Evolutionary conservation across 352 stramenopile species (phyloP), one percentile per base, ranked within the genome.

Genomic region (Pythium rishiriense): DNA sequence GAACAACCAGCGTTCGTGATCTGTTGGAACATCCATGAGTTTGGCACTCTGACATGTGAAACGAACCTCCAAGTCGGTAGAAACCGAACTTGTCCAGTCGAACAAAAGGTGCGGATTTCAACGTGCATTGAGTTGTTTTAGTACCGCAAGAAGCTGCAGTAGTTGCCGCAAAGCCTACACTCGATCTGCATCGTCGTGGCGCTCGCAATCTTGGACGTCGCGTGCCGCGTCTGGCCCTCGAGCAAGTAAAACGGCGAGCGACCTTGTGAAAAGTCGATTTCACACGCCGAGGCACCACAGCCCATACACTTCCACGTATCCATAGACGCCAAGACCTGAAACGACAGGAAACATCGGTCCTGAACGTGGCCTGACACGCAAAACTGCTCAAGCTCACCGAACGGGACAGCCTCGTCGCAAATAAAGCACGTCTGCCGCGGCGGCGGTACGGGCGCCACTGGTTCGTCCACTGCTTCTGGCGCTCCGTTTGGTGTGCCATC

Each of bases 241-340:
- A 90, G 72, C 60, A 91, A 72, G 73, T 90, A 93, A 68, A 91
- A 93, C 39, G 84, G 79, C 24, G 64, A 65, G 41, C 26, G 51
- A 22, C 72, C 74, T 19, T 56, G 53, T 1, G 69, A 74, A 56
- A 77, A 74, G 45, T 86, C 71, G 28, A 88, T 75, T 64, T 87
- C 78, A 39, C 76, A 78, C 26, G 85, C 85, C 21, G 73, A 79
- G 6, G 76, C 81, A 11, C 80, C 82, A 39, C 85, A 94, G 41
- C 83, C 81, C 79, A 91, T 84, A 65, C 85, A 94, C 52, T 93
- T 93, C 83, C 83, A 94, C 41, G 81, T 73, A 50, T 90, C 80
- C 73, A 89, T 85, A 2, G 77, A 76, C 25, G 76, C 59, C 25
- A 94, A 73, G 11, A 78, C 78, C 54, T 78, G 75, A 41, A 92